A percentile compares a stretch with the other conserved stretches of the same genome.
These are phyloP conservation scores for Dactylellina parvicollis DNA, from an alignment of 2,329 filamentous ascomycete genomes.

Conservation along the genomic window DNA sequence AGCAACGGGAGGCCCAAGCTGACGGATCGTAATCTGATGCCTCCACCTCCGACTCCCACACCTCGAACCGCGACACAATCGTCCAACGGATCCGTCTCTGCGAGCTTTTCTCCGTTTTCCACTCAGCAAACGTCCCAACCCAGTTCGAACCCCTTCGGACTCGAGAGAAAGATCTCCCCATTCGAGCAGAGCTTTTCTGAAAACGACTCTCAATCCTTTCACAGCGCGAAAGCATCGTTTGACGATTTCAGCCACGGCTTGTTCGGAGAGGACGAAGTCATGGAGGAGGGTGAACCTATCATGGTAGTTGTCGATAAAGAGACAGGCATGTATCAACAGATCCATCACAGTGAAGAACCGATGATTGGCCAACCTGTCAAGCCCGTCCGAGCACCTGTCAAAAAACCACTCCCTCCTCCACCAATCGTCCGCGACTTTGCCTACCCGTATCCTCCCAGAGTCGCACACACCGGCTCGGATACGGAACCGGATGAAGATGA, in stretches of 20 bases:
- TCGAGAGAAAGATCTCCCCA: background rate
- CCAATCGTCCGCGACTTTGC: constrained; percentile 49
- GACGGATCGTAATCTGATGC: constrained; percentile 47
- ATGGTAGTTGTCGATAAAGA: background rate
- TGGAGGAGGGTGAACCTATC: background rate
- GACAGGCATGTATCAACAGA: background rate
- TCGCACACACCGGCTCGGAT: constrained; percentile 28
- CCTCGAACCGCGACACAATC: constrained; percentile 2
- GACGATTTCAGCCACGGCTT: background rate
- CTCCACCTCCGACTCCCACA: constrained; percentile 36
- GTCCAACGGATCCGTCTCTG: constrained; percentile 7
- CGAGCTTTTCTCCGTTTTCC: background rate
- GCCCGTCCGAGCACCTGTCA: background rate
- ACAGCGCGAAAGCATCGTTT: constrained; percentile 19
- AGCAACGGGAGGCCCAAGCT: constrained; percentile 12
- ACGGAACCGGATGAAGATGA: constrained; percentile 40
- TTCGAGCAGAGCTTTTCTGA: constrained; percentile 22
- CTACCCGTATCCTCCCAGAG: constrained; percentile 13
- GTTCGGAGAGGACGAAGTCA: background rate
- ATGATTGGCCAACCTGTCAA: constrained; percentile 29
- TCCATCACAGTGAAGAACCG: constrained; percentile 28
- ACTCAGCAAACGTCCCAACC: constrained; percentile 12
- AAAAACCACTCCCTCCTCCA: constrained; percentile 5
- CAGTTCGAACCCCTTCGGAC: background rate
- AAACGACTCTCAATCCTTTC: constrained; percentile 4